Conservation (phyloP, 257 asterid genomes). For the Datura wrightii region DNA sequence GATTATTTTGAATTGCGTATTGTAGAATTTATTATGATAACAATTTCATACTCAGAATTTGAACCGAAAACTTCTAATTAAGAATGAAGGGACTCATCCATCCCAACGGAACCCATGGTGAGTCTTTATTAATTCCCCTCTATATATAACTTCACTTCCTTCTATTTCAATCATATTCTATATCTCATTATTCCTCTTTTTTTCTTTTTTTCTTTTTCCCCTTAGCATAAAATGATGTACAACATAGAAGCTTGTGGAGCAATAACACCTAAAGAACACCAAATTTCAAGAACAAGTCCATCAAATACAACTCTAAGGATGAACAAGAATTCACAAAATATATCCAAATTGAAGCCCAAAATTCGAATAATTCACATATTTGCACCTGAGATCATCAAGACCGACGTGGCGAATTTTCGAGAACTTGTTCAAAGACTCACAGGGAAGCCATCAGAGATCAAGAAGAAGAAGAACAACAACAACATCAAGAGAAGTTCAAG, state of each 20-base stretch:
- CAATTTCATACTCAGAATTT: no score
- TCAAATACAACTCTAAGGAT: slow-evolving; percentile 44
- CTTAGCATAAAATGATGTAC: background rate
- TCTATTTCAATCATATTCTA: slow-evolving; percentile 45
- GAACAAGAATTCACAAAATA: slow-evolving; percentile 64
- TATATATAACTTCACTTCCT: slow-evolving; percentile 31
- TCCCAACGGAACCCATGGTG: no score
- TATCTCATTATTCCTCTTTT: slow-evolving; percentile 31
- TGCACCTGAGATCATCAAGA: slow-evolving; percentile 90
- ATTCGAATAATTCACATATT: slow-evolving; percentile 89
- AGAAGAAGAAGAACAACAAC: background rate
- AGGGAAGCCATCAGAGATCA: slow-evolving; percentile 65
- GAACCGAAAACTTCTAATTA: no score
- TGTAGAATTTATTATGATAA: no score
- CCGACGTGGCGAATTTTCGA: slow-evolving; percentile 71
- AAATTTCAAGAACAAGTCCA: slow-evolving; percentile 42
- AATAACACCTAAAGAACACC: slow-evolving; percentile 47
- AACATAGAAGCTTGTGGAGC: slow-evolving; percentile 44
- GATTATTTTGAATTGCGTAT: no score
- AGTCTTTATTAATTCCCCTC: background rate
- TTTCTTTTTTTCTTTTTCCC: background rate
- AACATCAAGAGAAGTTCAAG: slow-evolving; percentile 26
- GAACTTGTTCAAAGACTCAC: slow-evolving; percentile 90
- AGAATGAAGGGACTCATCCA: no score
- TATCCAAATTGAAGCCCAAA: slow-evolving; percentile 69